Evolutionary conservation across 306 rosid species (phyloP), one percentile per base, ranked within the genome.

Genomic region (Calophaca sinica): DNA sequence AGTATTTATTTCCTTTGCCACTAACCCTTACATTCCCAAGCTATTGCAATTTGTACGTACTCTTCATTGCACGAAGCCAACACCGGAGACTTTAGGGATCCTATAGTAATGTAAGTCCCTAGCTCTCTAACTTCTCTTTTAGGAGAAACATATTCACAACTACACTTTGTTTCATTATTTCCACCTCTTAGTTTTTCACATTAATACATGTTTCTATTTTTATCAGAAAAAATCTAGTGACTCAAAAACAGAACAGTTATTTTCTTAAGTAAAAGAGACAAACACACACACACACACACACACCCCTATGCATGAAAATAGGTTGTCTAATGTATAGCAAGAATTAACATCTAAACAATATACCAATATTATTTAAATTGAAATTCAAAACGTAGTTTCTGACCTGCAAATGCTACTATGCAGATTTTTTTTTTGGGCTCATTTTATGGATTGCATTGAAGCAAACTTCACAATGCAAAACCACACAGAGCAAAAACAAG

Each of bases 401-500:
- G 26, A 20, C 26, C 26, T 20, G 26, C 26, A 20, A 20, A 20
- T 20, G 26, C 26, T 20, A 20, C 26, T 20, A 20, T 20, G 78
- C 62, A 79, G 83, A 72, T 15, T 28, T 52, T 12, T 50, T 0
- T 20, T 20, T 20, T 20, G 26, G 26, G 26, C 26, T 20, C 1
- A 20, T 20, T 20, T 2, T 3, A 54, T 58, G 75, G 81, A 68
- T 48, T 77, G 55, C 26, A 20, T 67, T 10, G 70, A 39, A 49
- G 76, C 33, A 2, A 71, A 36, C 10, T 53, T 57, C 32, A 77
- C 33, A 82, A 89, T 86, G 85, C 92, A 78, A 59, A 76, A 68
- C 72, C 79, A 72, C 0, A 13, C 45, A 5, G 88, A 86, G 69
- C 60, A 62, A 74, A 82, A 68, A 54, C 38, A 33, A 71, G 89